Evolutionary conservation across 2,329 filamentous ascomycete species (phyloP).

Genomic region (Teratosphaeria zuluensis): DNA sequence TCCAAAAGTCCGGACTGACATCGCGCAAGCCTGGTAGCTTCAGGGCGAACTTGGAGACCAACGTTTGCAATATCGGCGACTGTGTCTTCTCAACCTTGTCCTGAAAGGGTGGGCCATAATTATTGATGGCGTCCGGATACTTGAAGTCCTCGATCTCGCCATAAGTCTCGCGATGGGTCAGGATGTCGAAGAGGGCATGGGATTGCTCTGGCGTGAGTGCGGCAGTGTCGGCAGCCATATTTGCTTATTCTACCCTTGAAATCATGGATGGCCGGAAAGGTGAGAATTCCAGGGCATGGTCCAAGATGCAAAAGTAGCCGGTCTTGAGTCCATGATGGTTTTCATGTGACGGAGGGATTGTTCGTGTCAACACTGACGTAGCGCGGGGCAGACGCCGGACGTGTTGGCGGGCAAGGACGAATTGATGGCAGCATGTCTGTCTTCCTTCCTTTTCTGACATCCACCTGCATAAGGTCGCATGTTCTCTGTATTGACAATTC

Average conservation of each 20-base stretch:
- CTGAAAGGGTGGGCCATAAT: constrained; percentile 62
- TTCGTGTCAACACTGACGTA: too few species aligned
- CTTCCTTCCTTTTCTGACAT: too few species aligned
- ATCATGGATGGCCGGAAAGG: too few species aligned
- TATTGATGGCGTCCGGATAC: constrained; percentile 50
- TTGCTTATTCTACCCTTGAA: background rate
- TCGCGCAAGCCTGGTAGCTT: constrained; percentile 56
- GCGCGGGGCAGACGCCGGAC: too few species aligned
- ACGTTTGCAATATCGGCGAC: constrained; percentile 57
- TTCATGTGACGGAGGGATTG: too few species aligned
- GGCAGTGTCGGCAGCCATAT: background rate
- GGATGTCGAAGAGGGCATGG: constrained; percentile 44
- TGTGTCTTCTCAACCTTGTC: constrained; percentile 39
- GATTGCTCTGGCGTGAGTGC: constrained; percentile 36
- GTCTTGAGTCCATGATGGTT: too few species aligned
- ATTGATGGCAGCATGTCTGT: too few species aligned
- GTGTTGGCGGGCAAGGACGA: too few species aligned
- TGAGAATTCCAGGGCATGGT: too few species aligned
- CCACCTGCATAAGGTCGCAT: too few species aligned
- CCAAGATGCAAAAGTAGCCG: too few species aligned
- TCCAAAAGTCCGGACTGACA: constrained; percentile 57
- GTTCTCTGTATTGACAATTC: too few species aligned
- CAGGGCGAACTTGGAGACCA: constrained; percentile 50
- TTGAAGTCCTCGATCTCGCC: constrained; percentile 66
- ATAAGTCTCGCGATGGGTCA: constrained; percentile 47